Evolutionary conservation across 345 rosid species (phyloP).

Genomic region (Syzygium grande): DNA sequence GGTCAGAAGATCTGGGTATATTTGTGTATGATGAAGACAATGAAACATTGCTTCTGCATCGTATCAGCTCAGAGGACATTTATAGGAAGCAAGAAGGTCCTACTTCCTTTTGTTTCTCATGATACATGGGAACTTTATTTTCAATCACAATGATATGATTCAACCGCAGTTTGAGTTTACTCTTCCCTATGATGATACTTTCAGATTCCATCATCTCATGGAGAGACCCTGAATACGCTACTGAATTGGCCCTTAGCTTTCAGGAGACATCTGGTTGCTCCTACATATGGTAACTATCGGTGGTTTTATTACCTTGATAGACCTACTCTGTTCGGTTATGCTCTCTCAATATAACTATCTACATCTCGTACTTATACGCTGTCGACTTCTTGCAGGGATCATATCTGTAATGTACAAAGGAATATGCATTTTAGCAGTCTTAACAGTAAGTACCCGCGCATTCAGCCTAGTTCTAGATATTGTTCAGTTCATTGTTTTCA

Average conservation of each 20-base stretch:
- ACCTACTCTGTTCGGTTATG: neutral
- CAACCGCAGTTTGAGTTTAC: neutral
- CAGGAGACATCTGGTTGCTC: conserved; percentile 95
- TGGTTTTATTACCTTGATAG: neutral
- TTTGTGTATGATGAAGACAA: conserved; percentile 79
- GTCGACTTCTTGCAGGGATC: conserved; percentile 45
- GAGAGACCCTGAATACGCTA: conserved; percentile 87
- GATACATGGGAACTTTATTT: neutral
- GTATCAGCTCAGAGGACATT: conserved; percentile 64
- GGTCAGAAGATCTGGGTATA: conserved; percentile 69
- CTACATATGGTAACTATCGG: conserved; percentile 57
- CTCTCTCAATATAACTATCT: neutral
- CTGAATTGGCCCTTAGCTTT: conserved; percentile 95
- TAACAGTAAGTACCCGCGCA: conserved; percentile 49
- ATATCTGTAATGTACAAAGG: conserved; percentile 77
- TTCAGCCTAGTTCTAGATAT: neutral
- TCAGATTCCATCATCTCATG: conserved; percentile 95
- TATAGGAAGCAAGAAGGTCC: conserved; percentile 91
- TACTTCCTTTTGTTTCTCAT: neutral
- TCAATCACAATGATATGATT: neutral
- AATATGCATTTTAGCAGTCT: conserved; percentile 71
- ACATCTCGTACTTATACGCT: neutral
- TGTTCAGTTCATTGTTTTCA: neutral
- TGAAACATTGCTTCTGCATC: conserved; percentile 71
- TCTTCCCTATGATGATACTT: neutral